phyloP scores from a whole-genome alignment of 1,284 basidiomycete genomes.

The Ceratobasidium sp. region DNA sequence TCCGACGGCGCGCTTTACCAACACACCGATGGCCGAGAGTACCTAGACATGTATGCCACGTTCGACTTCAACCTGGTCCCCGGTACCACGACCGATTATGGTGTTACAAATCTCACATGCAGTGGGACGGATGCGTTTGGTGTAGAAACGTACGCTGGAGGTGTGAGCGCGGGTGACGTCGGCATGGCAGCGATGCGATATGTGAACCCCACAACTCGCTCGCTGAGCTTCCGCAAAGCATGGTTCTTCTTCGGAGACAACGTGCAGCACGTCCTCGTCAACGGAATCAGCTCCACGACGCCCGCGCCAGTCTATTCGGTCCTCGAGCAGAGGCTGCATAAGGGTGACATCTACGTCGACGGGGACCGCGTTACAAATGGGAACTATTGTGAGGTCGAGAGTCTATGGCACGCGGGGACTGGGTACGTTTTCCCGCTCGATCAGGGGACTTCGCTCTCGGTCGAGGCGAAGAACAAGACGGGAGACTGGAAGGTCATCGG shows the following conservation, averaged over 20 bases:
- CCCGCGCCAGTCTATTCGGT: slow-evolving; percentile 69
- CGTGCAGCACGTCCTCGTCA: slow-evolving; percentile 72
- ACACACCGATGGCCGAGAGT: slow-evolving; percentile 73
- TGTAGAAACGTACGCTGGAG: slow-evolving; percentile 71
- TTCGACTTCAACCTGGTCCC: slow-evolving; percentile 84
- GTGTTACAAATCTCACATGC: slow-evolving; percentile 66
- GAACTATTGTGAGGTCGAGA: slow-evolving; percentile 58
- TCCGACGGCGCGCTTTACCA: slow-evolving; percentile 74
- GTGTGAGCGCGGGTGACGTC: slow-evolving; percentile 54
- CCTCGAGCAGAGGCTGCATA: slow-evolving; percentile 71
- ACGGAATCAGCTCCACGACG: slow-evolving; percentile 63
- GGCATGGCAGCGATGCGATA: slow-evolving; percentile 49
- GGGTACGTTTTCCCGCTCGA: slow-evolving; percentile 64
- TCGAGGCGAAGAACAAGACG: slow-evolving; percentile 62
- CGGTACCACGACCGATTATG: slow-evolving; percentile 74
- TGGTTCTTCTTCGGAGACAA: slow-evolving; percentile 79
- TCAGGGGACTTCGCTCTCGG: slow-evolving; percentile 42
- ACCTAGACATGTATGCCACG: slow-evolving; percentile 73
- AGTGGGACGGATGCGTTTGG: slow-evolving; percentile 61
- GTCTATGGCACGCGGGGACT: slow-evolving; percentile 71
- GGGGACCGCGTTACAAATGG: slow-evolving; percentile 54
- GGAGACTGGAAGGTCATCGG: slow-evolving; percentile 76
- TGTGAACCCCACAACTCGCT: slow-evolving; percentile 67
- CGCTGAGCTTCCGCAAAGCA: slow-evolving; percentile 73
- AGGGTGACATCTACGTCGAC: slow-evolving; percentile 63